Percentiles rank a stretch among this genome's conserved stretches.
Conservation (phyloP, 2,329 filamentous ascomycete species). For the Xylariaceae sp. region DNA sequence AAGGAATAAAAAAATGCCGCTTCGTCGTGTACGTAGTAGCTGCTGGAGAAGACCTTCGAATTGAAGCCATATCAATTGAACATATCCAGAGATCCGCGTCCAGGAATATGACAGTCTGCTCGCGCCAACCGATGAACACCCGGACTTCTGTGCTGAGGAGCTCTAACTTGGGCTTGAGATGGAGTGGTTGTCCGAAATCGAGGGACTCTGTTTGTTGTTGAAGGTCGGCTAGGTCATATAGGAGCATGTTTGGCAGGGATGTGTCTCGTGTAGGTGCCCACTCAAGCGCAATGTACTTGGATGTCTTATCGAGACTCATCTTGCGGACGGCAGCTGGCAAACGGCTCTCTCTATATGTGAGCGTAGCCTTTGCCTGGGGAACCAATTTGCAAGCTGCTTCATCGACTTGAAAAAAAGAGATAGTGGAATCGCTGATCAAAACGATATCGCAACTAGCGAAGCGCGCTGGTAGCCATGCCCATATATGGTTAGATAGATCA, state of each 20-base stretch:
- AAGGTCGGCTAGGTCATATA: not conserved
- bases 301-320: not conserved
- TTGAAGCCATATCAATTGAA: slow-evolving; percentile 3
- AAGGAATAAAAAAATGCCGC: slow-evolving; percentile 8
- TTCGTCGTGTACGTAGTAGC: not conserved
- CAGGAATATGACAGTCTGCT: slow-evolving; percentile 3
- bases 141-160: not conserved
- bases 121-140: slow-evolving; percentile 3
- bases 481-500: not conserved
- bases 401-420: not conserved
- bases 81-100: slow-evolving; percentile 8
- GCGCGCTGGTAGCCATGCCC: slow-evolving; percentile 5
- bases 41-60: not conserved
- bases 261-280: not conserved
- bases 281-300: slow-evolving; percentile 1
- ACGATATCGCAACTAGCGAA: not conserved
- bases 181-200: not conserved
- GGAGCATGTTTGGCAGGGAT: not conserved
- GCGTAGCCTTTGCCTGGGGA: not conserved
- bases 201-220: not conserved
- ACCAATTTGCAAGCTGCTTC: not conserved
- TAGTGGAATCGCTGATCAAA: not conserved
- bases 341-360: not conserved
- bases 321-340: not conserved
- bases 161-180: not conserved